These are phyloP conservation scores for Tolypocladium pustulatum DNA, from an alignment of 2,329 filamentous ascomycete genomes.

Conservation along the genomic window DNA sequence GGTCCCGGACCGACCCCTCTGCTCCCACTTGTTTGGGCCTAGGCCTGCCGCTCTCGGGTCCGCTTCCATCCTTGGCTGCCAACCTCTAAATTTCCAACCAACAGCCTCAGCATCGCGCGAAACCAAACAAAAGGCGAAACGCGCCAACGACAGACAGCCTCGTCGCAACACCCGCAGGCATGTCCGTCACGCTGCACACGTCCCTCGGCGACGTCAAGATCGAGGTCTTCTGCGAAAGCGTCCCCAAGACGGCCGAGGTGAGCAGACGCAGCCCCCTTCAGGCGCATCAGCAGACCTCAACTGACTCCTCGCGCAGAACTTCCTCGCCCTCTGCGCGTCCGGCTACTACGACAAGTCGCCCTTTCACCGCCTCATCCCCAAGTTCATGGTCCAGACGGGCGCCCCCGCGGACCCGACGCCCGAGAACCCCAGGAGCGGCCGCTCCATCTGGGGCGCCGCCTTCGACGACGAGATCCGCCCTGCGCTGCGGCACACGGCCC, in stretches of 20 bases:
- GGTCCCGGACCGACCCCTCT: neutral
- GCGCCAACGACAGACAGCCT: no score
- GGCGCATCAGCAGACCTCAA: neutral
- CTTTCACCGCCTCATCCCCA: conserved; percentile 70
- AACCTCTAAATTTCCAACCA: neutral
- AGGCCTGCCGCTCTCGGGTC: neutral
- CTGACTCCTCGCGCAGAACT: conserved; percentile 48
- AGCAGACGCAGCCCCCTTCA: conserved; percentile 5
- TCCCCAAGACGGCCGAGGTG: conserved; percentile 84
- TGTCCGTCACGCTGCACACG: conserved; percentile 74
- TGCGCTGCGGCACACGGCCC: conserved; percentile 54
- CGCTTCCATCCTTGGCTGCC: neutral
- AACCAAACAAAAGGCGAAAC: neutral
- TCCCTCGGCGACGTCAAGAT: conserved; percentile 85
- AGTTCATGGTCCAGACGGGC: conserved; percentile 74
- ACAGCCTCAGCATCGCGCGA: neutral
- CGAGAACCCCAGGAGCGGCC: conserved; percentile 55
- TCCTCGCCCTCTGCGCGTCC: conserved; percentile 75
- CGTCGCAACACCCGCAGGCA: conserved; percentile 16
- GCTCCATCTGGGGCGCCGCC: conserved; percentile 60
- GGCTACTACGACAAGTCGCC: conserved; percentile 65
- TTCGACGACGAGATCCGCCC: conserved; percentile 79
- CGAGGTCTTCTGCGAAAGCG: conserved; percentile 90
- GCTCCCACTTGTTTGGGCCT: neutral
- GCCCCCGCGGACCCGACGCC: conserved; percentile 42